Conservation (phyloP, 2,329 filamentous ascomycete species). For the Nigrospora osmanthi region DNA sequence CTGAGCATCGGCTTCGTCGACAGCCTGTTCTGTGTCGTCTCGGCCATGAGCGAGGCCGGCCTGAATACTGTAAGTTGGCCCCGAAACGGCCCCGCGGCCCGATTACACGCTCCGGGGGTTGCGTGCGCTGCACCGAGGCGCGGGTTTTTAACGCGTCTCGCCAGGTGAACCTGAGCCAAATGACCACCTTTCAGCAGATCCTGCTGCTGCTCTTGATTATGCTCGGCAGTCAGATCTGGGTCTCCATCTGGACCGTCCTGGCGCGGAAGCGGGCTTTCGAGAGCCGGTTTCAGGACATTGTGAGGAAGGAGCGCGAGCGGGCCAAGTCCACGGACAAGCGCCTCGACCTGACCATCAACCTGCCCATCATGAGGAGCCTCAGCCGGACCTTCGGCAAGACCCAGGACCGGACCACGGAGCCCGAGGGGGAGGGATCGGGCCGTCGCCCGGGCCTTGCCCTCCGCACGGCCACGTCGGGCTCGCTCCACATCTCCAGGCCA, state of each 20-base stretch:
- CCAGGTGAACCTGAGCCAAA: conserved; percentile 46
- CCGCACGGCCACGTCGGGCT: not conserved
- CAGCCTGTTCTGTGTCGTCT: conserved; percentile 58
- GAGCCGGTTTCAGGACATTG: conserved; percentile 47
- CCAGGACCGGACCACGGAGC: not conserved
- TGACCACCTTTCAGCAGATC: conserved; percentile 63
- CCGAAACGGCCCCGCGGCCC: not conserved
- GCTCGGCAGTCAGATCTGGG: conserved; percentile 58
- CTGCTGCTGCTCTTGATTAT: conserved; percentile 59
- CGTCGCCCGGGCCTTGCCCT: not conserved
- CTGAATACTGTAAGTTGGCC: conserved; percentile 45
- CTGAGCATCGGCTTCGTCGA: conserved; percentile 52
- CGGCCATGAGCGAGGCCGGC: conserved; percentile 60
- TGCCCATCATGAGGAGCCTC: conserved; percentile 3
- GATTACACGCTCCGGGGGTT: too few species aligned
- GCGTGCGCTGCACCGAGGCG: too few species aligned
- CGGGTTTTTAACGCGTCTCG: too few species aligned
- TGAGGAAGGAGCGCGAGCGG: conserved; percentile 28
- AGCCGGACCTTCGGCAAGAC: not conserved
- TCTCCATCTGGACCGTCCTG: conserved; percentile 56
- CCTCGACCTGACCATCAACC: not conserved
- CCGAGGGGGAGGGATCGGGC: not conserved
- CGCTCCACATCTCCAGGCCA: conserved; percentile 4
- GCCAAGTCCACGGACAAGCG: conserved; percentile 7
- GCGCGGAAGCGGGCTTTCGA: conserved; percentile 56